A percentile compares a stretch with the other conserved stretches of the same genome.
These are phyloP conservation scores for Huiozyma naganishii DNA, from an alignment of 805 yeast genomes.

Conservation along the genomic window DNA sequence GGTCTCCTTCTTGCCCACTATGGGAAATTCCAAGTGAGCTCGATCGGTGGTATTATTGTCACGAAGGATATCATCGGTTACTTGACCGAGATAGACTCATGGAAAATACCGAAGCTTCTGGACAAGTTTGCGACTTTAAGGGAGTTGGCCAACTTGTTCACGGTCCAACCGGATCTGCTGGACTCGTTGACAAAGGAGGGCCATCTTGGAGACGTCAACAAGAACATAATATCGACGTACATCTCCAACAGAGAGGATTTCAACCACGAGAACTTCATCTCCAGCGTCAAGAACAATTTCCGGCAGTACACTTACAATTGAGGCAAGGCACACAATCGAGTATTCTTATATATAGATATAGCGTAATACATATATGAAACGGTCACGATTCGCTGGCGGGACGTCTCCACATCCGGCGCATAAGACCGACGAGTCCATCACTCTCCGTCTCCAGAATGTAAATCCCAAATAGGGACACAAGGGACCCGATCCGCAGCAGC, in stretches of 20 bases:
- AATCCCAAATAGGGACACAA: constrained; percentile 65
- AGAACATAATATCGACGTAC: constrained; percentile 51
- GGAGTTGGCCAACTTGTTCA: constrained; percentile 74
- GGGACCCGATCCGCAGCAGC: constrained; percentile 60
- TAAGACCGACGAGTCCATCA: constrained; percentile 54
- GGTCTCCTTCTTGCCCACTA: constrained; percentile 57
- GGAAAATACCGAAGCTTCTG: constrained; percentile 51
- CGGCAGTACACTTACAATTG: constrained; percentile 7
- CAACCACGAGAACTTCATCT: constrained; percentile 30
- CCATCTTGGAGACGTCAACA: constrained; percentile 55
- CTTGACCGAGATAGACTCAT: constrained; percentile 55
- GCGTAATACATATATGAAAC: neutral
- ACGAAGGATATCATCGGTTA: constrained; percentile 76
- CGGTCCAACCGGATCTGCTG: constrained; percentile 72
- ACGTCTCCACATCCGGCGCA: neutral
- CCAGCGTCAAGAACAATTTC: constrained; percentile 17
- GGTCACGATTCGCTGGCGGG: neutral
- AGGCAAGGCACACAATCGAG: constrained; percentile 29
- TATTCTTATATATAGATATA: neutral
- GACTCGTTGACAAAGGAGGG: constrained; percentile 76
- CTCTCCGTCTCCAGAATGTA: constrained; percentile 71
- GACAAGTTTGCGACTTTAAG: constrained; percentile 60
- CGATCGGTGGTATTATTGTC: constrained; percentile 72
- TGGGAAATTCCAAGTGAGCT: constrained; percentile 62
- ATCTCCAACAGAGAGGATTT: constrained; percentile 63